Evolutionary conservation across 192 early-diverging fungal species (phyloP).

Genomic region (Backusella tarrabulga): DNA sequence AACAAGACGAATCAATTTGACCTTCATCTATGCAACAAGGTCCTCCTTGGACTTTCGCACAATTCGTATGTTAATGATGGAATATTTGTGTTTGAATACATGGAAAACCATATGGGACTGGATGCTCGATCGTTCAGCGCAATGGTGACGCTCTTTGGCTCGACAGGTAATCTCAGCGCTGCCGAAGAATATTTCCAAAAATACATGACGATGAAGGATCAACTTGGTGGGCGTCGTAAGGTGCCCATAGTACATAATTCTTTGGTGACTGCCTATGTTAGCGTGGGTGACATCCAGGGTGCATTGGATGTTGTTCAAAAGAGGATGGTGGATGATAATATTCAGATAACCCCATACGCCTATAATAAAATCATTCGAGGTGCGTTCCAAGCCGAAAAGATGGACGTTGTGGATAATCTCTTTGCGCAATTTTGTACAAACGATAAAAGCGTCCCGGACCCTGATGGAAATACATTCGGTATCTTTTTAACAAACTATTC

Average conservation of each 20-base stretch:
- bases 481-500: conserved; percentile 14
- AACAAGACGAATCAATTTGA: conserved; percentile 20
- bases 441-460: conserved; percentile 19
- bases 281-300: conserved; percentile 20
- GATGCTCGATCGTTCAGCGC: conserved; percentile 50
- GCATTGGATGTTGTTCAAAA: conserved; percentile 33
- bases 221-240: conserved; percentile 7
- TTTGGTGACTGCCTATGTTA: conserved; percentile 29
- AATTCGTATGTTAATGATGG: conserved; percentile 22
- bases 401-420: conserved; percentile 2
- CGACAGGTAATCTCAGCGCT: conserved; percentile 20
- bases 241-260: conserved; percentile 30
- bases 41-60: conserved; percentile 21
- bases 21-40: conserved; percentile 22
- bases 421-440: neutral
- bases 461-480: conserved; percentile 29
- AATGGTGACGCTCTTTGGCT: conserved; percentile 44
- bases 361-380: conserved; percentile 34
- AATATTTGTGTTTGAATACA: conserved; percentile 30
- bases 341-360: conserved; percentile 3
- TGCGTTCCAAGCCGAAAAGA: conserved; percentile 11
- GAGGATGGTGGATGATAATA: conserved; percentile 26
- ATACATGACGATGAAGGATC: conserved; percentile 12
- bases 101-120: conserved; percentile 17
- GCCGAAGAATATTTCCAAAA: conserved; percentile 33